Percentiles rank a stretch among this genome's conserved stretches.
Conservation (phyloP, 2,329 filamentous ascomycete genomes). For the Nectriaceae sp. region DNA sequence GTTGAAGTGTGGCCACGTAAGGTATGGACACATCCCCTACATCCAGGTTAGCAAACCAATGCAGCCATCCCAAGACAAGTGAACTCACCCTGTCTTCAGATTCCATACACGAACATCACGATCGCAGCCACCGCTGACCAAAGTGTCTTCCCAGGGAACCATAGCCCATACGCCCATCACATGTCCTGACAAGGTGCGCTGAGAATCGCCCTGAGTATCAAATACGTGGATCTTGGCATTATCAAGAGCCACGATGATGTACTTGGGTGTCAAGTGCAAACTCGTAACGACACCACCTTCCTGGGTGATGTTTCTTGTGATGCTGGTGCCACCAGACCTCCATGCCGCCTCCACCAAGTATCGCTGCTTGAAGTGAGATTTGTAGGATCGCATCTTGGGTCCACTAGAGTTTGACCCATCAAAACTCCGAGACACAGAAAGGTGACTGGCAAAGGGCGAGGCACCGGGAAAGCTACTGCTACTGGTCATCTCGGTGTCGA, state of each 20-base stretch:
- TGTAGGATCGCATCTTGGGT: slow-evolving; percentile 78
- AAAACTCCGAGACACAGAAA: slow-evolving; percentile 52
- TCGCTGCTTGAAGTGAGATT: slow-evolving; percentile 95
- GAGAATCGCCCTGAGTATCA: slow-evolving; percentile 83
- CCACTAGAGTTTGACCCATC: slow-evolving; percentile 45
- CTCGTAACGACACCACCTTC: slow-evolving; percentile 97
- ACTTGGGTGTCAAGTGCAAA: slow-evolving; percentile 88
- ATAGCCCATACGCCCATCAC: slow-evolving; percentile 99
- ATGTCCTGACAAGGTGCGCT: slow-evolving; percentile 89
- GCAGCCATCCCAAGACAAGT: neutral
- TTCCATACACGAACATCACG: slow-evolving; percentile 97
- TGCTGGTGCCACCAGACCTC: slow-evolving; percentile 86
- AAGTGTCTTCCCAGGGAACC: slow-evolving; percentile 94
- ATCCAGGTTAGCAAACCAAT: slow-evolving; percentile 17
- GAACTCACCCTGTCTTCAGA: slow-evolving; percentile 79
- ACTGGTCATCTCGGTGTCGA: slow-evolving; percentile 38
- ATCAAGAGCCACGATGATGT: slow-evolving; percentile 96
- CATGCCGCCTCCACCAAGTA: slow-evolving; percentile 97
- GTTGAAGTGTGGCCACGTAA: slow-evolving; percentile 95
- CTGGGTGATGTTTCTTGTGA: slow-evolving; percentile 86
- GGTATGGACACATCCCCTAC: slow-evolving; percentile 66
- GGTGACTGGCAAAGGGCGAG: slow-evolving; percentile 37
- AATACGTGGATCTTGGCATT: slow-evolving; percentile 99
- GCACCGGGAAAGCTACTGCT: slow-evolving; percentile 49
- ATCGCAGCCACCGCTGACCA: slow-evolving; percentile 96